Percentiles rank a stretch among this genome's conserved stretches.
phyloP scores from a whole-genome alignment of 352 stramenopile species.

The Phytopythium ostracodes region DNA sequence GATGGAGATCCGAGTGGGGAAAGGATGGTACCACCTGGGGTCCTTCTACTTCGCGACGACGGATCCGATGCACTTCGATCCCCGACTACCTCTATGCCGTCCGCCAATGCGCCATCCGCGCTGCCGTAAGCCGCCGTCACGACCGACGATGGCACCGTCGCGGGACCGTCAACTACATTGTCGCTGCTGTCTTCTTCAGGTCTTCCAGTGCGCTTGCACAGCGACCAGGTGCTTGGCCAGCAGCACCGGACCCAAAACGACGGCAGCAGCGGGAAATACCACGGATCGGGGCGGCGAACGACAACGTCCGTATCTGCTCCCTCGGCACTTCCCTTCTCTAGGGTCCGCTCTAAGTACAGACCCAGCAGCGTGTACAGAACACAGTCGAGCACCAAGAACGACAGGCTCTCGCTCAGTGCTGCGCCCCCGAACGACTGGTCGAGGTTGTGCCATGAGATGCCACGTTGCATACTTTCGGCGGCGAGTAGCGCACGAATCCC shows the following conservation, averaged over 20 bases:
- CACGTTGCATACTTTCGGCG: conserved; percentile 3
- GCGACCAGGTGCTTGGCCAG: neutral
- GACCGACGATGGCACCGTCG: conserved; percentile 3
- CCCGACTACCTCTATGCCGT: neutral
- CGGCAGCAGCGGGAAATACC: conserved; percentile 83
- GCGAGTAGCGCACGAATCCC: conserved; percentile 9
- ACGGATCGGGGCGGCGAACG: conserved; percentile 30
- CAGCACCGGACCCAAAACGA: conserved; percentile 57
- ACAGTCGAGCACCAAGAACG: conserved; percentile 75
- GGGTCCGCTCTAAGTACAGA: conserved; percentile 84
- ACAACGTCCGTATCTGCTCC: conserved; percentile 29
- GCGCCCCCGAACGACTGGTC: conserved; percentile 27
- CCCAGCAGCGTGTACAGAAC: conserved; percentile 83
- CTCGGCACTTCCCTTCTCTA: conserved; percentile 81
- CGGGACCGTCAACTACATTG: neutral
- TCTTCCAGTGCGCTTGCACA: too few species aligned
- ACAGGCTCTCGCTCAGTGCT: conserved; percentile 31
- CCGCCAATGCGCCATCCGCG: neutral
- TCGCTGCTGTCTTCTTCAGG: neutral
- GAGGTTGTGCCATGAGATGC: conserved; percentile 22
- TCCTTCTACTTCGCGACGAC: neutral
- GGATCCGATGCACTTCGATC: neutral
- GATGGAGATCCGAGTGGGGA: neutral
- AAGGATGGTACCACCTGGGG: neutral
- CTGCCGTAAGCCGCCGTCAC: neutral